Evolutionary conservation across 331 rosid genomes (phyloP).

Genomic region (Quercus tomentella): DNA sequence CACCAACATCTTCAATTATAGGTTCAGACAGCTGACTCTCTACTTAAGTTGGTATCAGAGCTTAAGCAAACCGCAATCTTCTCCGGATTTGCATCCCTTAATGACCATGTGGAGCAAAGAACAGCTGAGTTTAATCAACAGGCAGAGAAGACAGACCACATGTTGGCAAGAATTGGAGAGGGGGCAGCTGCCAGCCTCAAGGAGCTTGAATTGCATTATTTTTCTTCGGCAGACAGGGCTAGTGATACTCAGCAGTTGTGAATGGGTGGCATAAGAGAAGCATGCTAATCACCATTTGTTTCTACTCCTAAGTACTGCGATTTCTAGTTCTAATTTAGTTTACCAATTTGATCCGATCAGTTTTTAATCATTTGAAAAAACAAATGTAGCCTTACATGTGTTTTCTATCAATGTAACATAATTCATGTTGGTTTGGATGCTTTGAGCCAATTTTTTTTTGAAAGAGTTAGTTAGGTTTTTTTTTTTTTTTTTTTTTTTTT

Average conservation of each 20-base stretch:
- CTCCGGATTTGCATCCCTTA: constrained; percentile 91
- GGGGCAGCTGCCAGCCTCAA: constrained; percentile 83
- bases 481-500: too few species aligned
- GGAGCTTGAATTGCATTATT: constrained; percentile 81
- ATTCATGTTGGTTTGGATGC: too few species aligned
- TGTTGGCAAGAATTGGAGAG: constrained; percentile 70
- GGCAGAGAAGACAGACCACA: constrained; percentile 57
- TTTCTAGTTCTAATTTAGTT: too few species aligned
- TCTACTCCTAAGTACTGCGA: too few species aligned
- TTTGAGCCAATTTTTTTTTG: too few species aligned
- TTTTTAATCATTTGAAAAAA: too few species aligned
- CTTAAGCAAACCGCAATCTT: constrained; percentile 90
- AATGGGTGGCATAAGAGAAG: not conserved
- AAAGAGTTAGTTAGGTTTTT: too few species aligned
- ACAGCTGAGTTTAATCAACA: constrained; percentile 63
- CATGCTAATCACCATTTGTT: too few species aligned
- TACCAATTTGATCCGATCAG: too few species aligned
- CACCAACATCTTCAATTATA: constrained; percentile 12
- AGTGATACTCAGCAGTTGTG: constrained; percentile 25
- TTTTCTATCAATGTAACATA: too few species aligned
- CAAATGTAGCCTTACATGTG: too few species aligned
- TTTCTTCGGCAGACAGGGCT: constrained; percentile 53
- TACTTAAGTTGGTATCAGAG: constrained; percentile 77
- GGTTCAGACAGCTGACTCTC: constrained; percentile 85
- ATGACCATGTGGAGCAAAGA: constrained; percentile 89